These are phyloP conservation scores for Fomitopsis betulina DNA, from an alignment of 1,284 basidiomycete species.

Conservation along the genomic window DNA sequence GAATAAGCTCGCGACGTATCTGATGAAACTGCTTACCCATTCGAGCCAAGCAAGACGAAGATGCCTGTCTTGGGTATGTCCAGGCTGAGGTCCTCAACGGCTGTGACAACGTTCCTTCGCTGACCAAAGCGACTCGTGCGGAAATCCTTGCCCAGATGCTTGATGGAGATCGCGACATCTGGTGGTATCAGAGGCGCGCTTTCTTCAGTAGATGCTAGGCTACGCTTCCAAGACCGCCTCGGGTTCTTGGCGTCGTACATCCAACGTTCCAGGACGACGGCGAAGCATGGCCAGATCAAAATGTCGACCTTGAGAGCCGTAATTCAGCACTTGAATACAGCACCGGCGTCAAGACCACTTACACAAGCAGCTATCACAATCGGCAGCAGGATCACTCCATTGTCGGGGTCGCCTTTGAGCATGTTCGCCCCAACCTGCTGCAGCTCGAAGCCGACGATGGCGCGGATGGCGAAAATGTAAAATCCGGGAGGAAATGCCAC, in stretches of 20 bases:
- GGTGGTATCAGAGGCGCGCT: slow-evolving; percentile 29
- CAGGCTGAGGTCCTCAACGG: slow-evolving; percentile 59
- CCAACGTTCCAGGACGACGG: slow-evolving; percentile 50
- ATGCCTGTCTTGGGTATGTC: slow-evolving; percentile 67
- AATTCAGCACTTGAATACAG: neutral
- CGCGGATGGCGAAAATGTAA: slow-evolving; percentile 68
- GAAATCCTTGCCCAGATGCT: slow-evolving; percentile 55
- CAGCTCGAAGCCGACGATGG: slow-evolving; percentile 64
- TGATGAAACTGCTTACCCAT: slow-evolving; percentile 33
- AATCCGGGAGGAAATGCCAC: slow-evolving; percentile 72
- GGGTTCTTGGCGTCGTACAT: slow-evolving; percentile 58
- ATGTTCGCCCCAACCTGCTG: slow-evolving; percentile 47
- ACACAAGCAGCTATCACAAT: slow-evolving; percentile 62
- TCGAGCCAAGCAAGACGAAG: slow-evolving; percentile 71
- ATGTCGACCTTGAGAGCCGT: slow-evolving; percentile 47
- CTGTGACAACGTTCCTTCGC: slow-evolving; percentile 43
- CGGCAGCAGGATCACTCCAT: slow-evolving; percentile 48
- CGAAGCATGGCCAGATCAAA: slow-evolving; percentile 67
- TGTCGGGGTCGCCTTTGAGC: slow-evolving; percentile 54
- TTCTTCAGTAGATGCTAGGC: slow-evolving; percentile 9
- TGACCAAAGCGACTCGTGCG: slow-evolving; percentile 33
- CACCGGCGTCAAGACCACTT: slow-evolving; percentile 20
- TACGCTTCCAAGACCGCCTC: slow-evolving; percentile 12
- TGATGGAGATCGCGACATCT: slow-evolving; percentile 54
- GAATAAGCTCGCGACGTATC: no score